Conservation (phyloP, 2,329 filamentous ascomycete species). For the Diaporthe citriasiana region DNA sequence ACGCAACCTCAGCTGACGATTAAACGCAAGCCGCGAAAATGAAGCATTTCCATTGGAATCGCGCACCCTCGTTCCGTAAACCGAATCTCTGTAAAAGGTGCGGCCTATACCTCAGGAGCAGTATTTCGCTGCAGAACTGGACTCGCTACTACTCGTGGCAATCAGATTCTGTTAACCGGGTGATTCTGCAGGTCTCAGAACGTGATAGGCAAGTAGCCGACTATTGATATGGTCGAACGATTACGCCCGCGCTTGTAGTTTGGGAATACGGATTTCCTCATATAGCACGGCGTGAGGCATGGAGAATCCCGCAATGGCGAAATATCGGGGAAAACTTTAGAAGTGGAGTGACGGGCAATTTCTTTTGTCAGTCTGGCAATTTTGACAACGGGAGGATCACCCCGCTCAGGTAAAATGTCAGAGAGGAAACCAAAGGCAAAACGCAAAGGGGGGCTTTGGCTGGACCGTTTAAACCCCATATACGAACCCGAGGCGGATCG, state of each 20-base stretch:
- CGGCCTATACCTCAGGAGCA: neutral
- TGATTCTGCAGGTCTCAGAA: neutral
- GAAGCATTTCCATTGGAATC: neutral
- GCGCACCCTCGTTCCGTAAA: neutral
- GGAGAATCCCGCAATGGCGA: neutral
- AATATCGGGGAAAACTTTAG: neutral
- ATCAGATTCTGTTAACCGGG: neutral
- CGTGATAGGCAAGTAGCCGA: neutral
- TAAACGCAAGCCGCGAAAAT: slow-evolving; percentile 1
- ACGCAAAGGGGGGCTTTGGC: neutral
- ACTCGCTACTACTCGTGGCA: neutral
- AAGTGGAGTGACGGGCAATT: neutral
- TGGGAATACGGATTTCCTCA: neutral
- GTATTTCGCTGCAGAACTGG: neutral
- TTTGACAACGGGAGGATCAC: too few species aligned
- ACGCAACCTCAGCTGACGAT: slow-evolving; percentile 10
- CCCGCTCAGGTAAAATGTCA: neutral
- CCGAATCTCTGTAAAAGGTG: neutral
- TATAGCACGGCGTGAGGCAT: neutral
- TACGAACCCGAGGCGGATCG: neutral
- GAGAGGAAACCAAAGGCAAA: neutral
- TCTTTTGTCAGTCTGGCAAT: neutral
- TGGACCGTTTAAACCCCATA: neutral
- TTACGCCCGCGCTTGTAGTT: neutral
- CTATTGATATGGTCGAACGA: neutral